Base-by-base conservation (phyloP, 2,329 filamentous ascomycete genomes). In the Aspergillus sp. region DNA sequence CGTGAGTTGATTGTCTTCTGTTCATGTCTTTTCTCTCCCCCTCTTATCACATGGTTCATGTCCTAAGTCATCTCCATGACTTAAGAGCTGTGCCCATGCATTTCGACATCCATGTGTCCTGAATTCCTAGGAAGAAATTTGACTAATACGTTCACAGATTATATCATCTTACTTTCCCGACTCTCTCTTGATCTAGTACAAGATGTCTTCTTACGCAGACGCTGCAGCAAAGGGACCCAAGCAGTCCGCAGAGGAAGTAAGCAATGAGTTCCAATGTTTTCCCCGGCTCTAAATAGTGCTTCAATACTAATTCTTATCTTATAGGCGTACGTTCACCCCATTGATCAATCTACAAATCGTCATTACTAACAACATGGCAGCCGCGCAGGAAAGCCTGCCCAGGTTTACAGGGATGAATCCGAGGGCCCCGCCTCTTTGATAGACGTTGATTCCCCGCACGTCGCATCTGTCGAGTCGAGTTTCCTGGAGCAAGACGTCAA, bases 371-470 rank as follows among this genome's bases (percentile, higher is more conserved):
- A 19, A 19, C 19, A 39, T 10, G 13, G 33, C 49, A 74, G 72
- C 41, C 68, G 68, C 35, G 72, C 72, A 12, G 69, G 69, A 19
- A 46, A 59, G 35, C 61, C 66, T 26, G 62, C 62, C 9, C 54
- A 62, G 40, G 46, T 74, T 39, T 64, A 70, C 49, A 61, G 63
- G 37, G 57, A 62, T 34, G 62, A 68, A 42, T 61, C 61, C 12
- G 68, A 70, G 44, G 69, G 64, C 44, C 65, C 69, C 29, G 62
- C 67, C 11, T 68, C 64, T 37, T 59, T 74, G 40, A 61, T 74
- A 49, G 72, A 75, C 44, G 71, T 75, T 39, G 71, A 74, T 55
- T 65, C 67, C 10, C 70, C 70, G 5, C 71, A 74, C 44, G 62
- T 75, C 35, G 57, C 59, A 37, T 61, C 67, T 4, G 70, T 73